Percentiles rank a stretch among this genome's conserved stretches.
Conservation (phyloP, 305 asterid species). For the Solanum hybrid region DNA sequence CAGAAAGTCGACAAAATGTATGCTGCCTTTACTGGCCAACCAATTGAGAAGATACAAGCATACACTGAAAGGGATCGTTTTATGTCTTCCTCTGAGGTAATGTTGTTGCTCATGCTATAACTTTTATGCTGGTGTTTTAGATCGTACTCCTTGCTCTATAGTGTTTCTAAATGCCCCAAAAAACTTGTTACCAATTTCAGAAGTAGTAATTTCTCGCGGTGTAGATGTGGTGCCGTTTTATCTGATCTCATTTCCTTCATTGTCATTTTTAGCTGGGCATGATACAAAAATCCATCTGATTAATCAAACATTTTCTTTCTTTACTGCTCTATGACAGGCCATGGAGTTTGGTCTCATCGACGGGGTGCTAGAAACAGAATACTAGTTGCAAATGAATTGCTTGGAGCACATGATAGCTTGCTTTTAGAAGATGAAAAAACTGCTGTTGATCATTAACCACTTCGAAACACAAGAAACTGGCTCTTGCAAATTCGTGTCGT, state of each 20-base stretch:
- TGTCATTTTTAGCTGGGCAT: background rate
- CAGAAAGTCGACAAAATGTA: too few relatives aligned
- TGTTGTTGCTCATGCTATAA: too few relatives aligned
- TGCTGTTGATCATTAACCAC: background rate
- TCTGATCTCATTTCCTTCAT: background rate
- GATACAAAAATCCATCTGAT: background rate
- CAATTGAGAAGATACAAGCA: too few relatives aligned
- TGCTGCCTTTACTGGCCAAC: too few relatives aligned
- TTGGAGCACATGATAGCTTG: background rate
- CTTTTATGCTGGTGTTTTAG: too few relatives aligned
- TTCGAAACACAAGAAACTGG: background rate
- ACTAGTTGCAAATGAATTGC: slow-evolving; percentile 17
- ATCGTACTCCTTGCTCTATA: background rate
- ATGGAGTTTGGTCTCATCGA: slow-evolving; percentile 90
- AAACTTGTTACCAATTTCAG: background rate
- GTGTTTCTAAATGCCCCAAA: background rate
- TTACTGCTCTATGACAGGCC: slow-evolving; percentile 42
- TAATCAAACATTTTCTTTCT: background rate
- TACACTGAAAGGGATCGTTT: too few relatives aligned
- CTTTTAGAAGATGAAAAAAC: background rate
- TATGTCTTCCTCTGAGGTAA: too few relatives aligned
- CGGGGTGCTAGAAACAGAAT: slow-evolving; percentile 80
- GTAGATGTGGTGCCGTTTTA: background rate
- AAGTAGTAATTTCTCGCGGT: background rate
- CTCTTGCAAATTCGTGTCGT: background rate